These are phyloP conservation scores for Yamadazyma diddensiae DNA, from an alignment of 1,139 yeast species.

Conservation along the genomic window DNA sequence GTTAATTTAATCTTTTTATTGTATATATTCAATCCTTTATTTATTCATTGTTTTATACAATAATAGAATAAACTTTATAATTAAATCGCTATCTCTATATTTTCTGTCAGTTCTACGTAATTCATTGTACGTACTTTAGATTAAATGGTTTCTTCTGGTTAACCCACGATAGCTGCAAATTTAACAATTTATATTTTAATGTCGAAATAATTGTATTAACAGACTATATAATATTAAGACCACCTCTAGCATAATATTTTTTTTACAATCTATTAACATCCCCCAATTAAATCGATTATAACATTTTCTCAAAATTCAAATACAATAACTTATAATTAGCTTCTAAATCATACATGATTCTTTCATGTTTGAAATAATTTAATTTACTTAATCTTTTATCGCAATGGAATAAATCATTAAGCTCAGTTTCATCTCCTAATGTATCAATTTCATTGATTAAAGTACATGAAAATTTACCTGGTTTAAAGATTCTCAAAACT, in stretches of 20 bases:
- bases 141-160: too few species aligned
- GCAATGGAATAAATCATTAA: conserved; percentile 28
- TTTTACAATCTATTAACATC: conserved; percentile 12
- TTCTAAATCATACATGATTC: conserved; percentile 66
- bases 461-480: conserved; percentile 75
- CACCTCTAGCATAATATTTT: conserved; percentile 16
- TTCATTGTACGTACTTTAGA: too few species aligned
- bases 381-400: conserved; percentile 31
- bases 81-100: too few species aligned
- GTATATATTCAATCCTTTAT: conserved; percentile 19
- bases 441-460: conserved; percentile 44
- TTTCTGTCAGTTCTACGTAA: too few species aligned
- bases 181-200: not conserved
- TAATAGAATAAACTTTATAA: conserved; percentile 12
- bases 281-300: conserved; percentile 14
- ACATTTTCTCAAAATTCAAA: conserved; percentile 37
- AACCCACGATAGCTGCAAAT: too few species aligned
- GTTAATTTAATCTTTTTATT: conserved; percentile 21
- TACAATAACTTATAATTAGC: conserved; percentile 47
- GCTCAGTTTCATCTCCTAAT: conserved; percentile 11
- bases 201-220: conserved; percentile 14
- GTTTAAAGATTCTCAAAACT: conserved; percentile 66
- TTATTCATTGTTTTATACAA: conserved; percentile 13
- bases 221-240: conserved; percentile 13
- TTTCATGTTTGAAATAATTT: conserved; percentile 65